phyloP scores from a whole-genome alignment of 2,329 filamentous ascomycete species.

The Aspergillus jensenii region DNA sequence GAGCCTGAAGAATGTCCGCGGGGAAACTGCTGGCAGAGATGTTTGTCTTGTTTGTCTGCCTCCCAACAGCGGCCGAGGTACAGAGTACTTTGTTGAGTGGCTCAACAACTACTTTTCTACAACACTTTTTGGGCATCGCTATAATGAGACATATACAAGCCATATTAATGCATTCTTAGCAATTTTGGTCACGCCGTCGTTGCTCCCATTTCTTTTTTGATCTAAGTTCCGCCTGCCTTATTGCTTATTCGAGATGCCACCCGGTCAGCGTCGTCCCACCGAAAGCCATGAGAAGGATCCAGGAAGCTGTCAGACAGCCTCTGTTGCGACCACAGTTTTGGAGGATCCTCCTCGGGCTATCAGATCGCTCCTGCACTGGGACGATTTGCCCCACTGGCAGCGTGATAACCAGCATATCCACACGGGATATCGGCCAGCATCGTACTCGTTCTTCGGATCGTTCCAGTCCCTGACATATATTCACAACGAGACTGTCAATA shows the following conservation, averaged over 20 bases:
- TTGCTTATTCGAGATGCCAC: slow-evolving; percentile 27
- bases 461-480: slow-evolving; percentile 60
- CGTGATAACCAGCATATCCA: slow-evolving; percentile 70
- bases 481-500: slow-evolving; percentile 71
- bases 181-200: not conserved
- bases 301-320: slow-evolving; percentile 24
- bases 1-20: slow-evolving; percentile 7
- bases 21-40: slow-evolving; percentile 13
- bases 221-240: slow-evolving; percentile 7
- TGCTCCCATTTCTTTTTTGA: not conserved
- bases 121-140: not conserved
- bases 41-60: slow-evolving; percentile 30
- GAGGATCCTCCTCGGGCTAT: slow-evolving; percentile 30
- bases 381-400: slow-evolving; percentile 54
- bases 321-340: slow-evolving; percentile 26
- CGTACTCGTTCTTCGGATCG: slow-evolving; percentile 60
- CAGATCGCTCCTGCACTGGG: slow-evolving; percentile 48
- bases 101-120: not conserved
- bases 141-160: not conserved
- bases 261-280: slow-evolving; percentile 33
- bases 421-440: slow-evolving; percentile 64
- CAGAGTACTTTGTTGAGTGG: not conserved
- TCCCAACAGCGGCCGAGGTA: slow-evolving; percentile 5
- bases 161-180: not conserved
- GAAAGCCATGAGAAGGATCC: slow-evolving; percentile 18